Evolutionary conservation across 495 filamentous ascomycete genomes (phyloP).

Genomic region (Terfezia claveryi): DNA sequence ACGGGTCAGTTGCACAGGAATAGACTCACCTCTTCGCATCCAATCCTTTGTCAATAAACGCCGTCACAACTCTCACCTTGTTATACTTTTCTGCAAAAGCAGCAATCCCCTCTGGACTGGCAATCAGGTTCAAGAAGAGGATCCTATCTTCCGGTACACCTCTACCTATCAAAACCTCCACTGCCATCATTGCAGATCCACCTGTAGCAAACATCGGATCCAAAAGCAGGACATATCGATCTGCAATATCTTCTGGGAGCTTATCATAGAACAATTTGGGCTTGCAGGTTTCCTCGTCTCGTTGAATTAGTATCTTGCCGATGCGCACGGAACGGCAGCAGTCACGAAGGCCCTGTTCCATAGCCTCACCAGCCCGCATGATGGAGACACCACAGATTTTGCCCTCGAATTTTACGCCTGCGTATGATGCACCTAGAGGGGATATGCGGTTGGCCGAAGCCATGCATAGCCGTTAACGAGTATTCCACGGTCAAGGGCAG

Average conservation of each 20-base stretch:
- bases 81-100: conserved; percentile 82
- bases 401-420: conserved; percentile 83
- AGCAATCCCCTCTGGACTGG: conserved; percentile 74
- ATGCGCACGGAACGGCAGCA: conserved; percentile 93
- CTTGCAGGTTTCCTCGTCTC: conserved; percentile 82
- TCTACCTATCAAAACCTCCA: conserved; percentile 66
- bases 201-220: conserved; percentile 99
- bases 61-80: conserved; percentile 83
- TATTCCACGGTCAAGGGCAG: too few relatives aligned
- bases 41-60: conserved; percentile 83
- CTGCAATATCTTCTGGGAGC: conserved; percentile 74
- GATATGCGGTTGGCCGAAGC: background rate
- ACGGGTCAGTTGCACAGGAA: too few relatives aligned
- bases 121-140: conserved; percentile 86
- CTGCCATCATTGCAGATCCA: conserved; percentile 93
- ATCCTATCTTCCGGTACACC: conserved; percentile 91
- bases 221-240: conserved; percentile 82
- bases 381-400: conserved; percentile 98
- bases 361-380: conserved; percentile 92
- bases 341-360: conserved; percentile 92
- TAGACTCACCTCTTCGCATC: conserved; percentile 79
- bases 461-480: background rate
- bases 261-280: conserved; percentile 95
- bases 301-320: conserved; percentile 92
- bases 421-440: conserved; percentile 55